phyloP scores from a whole-genome alignment of 352 stramenopile species.

The Pythium angustatum region DNA sequence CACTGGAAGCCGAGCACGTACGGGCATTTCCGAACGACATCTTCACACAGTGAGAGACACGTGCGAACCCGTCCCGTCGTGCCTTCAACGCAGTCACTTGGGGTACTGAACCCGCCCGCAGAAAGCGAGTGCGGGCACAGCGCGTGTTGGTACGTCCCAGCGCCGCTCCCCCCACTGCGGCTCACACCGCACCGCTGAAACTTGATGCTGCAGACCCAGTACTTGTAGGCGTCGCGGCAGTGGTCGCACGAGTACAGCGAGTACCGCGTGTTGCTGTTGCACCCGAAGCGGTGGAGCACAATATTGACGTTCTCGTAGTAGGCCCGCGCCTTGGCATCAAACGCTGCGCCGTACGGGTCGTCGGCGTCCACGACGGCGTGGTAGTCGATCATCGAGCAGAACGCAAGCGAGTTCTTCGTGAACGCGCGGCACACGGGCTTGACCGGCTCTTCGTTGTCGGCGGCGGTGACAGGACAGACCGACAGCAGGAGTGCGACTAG shows the following conservation, averaged over 20 bases:
- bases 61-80: constrained; percentile 51
- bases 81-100: constrained; percentile 43
- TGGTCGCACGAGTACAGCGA: constrained; percentile 81
- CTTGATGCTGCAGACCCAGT: constrained; percentile 87
- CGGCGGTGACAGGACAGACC: neutral
- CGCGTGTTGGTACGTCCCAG: constrained; percentile 6
- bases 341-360: constrained; percentile 45
- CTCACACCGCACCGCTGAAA: constrained; percentile 67
- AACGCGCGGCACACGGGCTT: constrained; percentile 51
- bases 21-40: constrained; percentile 82
- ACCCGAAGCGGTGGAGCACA: constrained; percentile 80
- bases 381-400: constrained; percentile 88
- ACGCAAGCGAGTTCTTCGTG: constrained; percentile 63
- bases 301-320: constrained; percentile 86
- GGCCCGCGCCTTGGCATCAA: constrained; percentile 62
- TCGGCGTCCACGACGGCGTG: constrained; percentile 61
- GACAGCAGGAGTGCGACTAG: no score
- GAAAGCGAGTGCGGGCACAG: constrained; percentile 36
- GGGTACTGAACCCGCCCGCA: constrained; percentile 5
- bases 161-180: neutral
- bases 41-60: constrained; percentile 82
- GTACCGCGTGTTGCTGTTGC: constrained; percentile 65
- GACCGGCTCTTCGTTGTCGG: constrained; percentile 47
- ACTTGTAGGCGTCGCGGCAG: constrained; percentile 88
- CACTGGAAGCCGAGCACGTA: constrained; percentile 88